Percentiles rank a stretch among this genome's conserved stretches.
These are phyloP conservation scores for Panaeolus cyanescens DNA, from an alignment of 768 basidiomycete species.

Conservation along the genomic window DNA sequence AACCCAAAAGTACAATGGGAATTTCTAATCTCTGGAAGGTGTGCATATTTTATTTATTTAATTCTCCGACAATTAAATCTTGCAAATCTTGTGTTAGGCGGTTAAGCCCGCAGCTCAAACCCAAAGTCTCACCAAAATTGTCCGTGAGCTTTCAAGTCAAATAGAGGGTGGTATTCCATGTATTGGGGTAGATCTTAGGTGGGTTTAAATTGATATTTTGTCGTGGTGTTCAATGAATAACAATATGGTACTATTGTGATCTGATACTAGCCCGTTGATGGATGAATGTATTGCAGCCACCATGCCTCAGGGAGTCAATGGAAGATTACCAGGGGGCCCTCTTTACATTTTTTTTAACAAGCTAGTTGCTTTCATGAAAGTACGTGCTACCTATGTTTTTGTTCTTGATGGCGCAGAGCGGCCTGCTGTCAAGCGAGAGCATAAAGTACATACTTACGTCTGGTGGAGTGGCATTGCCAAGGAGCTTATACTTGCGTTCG, in stretches of 20 bases:
- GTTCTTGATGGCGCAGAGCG: conserved; percentile 2
- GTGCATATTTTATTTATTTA: neutral
- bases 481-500: conserved; percentile 42
- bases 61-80: no score
- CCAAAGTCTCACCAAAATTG: neutral
- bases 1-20: neutral
- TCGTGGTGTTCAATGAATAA: no score
- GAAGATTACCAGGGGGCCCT: neutral
- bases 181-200: neutral
- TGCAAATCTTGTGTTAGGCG: neutral
- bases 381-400: neutral
- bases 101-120: neutral
- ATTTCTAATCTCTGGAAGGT: neutral
- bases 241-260: neutral
- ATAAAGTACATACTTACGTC: neutral
- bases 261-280: conserved; percentile 12
- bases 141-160: neutral
- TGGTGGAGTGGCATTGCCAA: neutral
- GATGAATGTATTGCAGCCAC: neutral
- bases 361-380: neutral
- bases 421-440: neutral
- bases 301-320: neutral
- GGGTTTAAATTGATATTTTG: neutral
- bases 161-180: neutral
- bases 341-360: neutral